These are phyloP conservation scores for Orbilia oligospora DNA, from an alignment of 2,329 filamentous ascomycete genomes.

Conservation along the genomic window DNA sequence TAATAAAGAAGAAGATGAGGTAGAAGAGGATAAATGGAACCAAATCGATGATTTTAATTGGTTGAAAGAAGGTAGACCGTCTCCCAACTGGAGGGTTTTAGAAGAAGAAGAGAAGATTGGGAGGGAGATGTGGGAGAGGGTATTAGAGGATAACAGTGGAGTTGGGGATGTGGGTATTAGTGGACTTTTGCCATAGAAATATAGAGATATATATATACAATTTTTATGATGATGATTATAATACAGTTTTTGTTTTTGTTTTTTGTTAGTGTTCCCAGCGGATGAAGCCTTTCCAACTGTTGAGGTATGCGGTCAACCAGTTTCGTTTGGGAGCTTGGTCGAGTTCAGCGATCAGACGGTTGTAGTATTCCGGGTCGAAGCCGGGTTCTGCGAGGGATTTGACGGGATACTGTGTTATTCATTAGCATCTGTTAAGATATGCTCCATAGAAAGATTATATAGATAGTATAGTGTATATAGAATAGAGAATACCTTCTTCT, in stretches of 20 bases:
- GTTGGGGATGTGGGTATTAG: background rate
- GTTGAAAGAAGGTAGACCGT: conserved; percentile 82
- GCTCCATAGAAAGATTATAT: background rate
- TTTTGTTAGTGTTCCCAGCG: conserved; percentile 66
- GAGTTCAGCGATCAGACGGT: conserved; percentile 74
- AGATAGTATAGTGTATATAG: background rate
- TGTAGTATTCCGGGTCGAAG: conserved; percentile 77
- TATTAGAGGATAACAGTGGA: background rate
- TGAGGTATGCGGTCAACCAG: conserved; percentile 71
- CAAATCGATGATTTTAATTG: conserved; percentile 98
- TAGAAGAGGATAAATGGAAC: conserved; percentile 79
- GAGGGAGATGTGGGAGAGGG: conserved; percentile 75
- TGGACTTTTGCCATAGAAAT: background rate
- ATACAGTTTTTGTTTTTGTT: too few species aligned
- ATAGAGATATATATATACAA: background rate
- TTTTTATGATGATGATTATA: background rate
- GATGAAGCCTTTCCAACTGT: conserved; percentile 74
- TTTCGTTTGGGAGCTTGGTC: conserved; percentile 75
- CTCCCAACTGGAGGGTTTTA: conserved; percentile 87
- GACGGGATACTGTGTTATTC: conserved; percentile 69
- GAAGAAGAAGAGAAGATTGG: conserved; percentile 73
- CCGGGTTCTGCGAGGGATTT: conserved; percentile 72
- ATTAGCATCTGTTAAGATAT: conserved; percentile 19
- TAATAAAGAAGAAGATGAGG: conserved; percentile 42
- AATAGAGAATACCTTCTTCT: conserved; percentile 69